Percentiles rank a stretch among this genome's conserved stretches.
These are phyloP conservation scores for Gliomastix tumulicola DNA, from an alignment of 2,329 filamentous ascomycete genomes.

Conservation along the genomic window DNA sequence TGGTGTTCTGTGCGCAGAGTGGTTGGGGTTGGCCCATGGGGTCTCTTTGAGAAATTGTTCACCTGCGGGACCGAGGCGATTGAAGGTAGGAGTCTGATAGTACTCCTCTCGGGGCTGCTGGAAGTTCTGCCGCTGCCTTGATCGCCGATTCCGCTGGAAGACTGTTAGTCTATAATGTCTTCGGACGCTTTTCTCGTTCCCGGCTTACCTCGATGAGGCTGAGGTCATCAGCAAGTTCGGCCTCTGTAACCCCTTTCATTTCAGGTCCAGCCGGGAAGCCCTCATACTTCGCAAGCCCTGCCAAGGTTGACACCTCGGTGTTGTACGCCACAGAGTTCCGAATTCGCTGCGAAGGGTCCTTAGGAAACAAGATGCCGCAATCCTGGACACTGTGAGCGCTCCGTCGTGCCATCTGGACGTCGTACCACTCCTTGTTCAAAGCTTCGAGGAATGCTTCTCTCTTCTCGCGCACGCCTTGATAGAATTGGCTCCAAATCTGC, in stretches of 20 bases:
- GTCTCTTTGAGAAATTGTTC: slow-evolving; percentile 86
- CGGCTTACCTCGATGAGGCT: slow-evolving; percentile 72
- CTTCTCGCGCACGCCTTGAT: slow-evolving; percentile 76
- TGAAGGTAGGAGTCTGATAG: slow-evolving; percentile 38
- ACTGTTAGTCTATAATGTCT: no score
- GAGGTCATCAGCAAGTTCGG: slow-evolving; percentile 80
- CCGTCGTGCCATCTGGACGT: slow-evolving; percentile 83
- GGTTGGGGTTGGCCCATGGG: slow-evolving; percentile 87
- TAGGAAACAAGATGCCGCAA: slow-evolving; percentile 75
- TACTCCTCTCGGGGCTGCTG: slow-evolving; percentile 37
- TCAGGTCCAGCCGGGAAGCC: slow-evolving; percentile 94
- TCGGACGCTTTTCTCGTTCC: no score
- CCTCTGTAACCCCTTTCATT: slow-evolving; percentile 62
- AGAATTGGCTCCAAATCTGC: slow-evolving; percentile 85
- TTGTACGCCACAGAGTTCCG: slow-evolving; percentile 88
- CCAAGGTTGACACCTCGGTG: slow-evolving; percentile 84
- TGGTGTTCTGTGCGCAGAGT: slow-evolving; percentile 56
- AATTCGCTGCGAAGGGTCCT: slow-evolving; percentile 69
- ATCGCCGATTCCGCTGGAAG: slow-evolving; percentile 23
- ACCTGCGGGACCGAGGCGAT: slow-evolving; percentile 58
- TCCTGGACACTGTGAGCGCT: slow-evolving; percentile 75
- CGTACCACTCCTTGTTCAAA: slow-evolving; percentile 85
- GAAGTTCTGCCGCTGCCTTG: slow-evolving; percentile 20
- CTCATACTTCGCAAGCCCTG: slow-evolving; percentile 88
- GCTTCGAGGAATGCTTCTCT: slow-evolving; percentile 74